A percentile compares a stretch with the other conserved stretches of the same genome.
Evolutionary conservation across 148 eudicot species (phyloP).

Genomic region (Vaccinium corymbosum): DNA sequence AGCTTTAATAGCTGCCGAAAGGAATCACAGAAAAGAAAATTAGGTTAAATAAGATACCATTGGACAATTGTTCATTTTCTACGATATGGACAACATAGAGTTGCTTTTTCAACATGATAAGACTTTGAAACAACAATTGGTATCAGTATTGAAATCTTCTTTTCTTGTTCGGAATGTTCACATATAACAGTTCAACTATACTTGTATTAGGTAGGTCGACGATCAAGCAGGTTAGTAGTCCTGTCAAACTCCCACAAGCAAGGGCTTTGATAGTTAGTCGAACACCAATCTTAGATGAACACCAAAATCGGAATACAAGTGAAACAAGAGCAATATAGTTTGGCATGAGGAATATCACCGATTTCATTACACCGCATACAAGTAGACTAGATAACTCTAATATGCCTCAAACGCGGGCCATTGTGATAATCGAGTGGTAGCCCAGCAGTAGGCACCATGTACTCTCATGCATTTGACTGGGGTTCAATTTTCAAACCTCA

Average conservation of each 20-base stretch:
- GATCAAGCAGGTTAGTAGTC: constrained; percentile 1
- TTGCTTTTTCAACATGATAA: background rate
- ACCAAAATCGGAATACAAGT: background rate
- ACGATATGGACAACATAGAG: background rate
- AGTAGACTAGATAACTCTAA: background rate
- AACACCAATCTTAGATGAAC: background rate
- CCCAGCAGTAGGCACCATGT: too few species aligned
- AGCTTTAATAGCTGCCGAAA: constrained; percentile 81
- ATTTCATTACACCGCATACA: background rate
- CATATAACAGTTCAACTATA: background rate
- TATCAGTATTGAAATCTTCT: background rate
- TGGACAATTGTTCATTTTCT: background rate
- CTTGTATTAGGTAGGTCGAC: background rate
- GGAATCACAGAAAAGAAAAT: background rate
- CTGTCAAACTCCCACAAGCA: background rate
- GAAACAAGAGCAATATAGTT: background rate
- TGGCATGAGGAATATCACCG: background rate
- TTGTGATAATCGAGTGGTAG: background rate
- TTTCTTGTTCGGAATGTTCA: background rate
- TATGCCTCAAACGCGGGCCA: background rate
- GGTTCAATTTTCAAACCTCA: too few species aligned
- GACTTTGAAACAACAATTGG: background rate
- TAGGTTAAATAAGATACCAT: background rate
- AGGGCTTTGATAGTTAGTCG: background rate
- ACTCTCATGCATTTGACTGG: too few species aligned